Evolutionary conservation across 257 asterid species (phyloP), one percentile per base, ranked within the genome.

Genomic region (Jaltomata sinuosa): DNA sequence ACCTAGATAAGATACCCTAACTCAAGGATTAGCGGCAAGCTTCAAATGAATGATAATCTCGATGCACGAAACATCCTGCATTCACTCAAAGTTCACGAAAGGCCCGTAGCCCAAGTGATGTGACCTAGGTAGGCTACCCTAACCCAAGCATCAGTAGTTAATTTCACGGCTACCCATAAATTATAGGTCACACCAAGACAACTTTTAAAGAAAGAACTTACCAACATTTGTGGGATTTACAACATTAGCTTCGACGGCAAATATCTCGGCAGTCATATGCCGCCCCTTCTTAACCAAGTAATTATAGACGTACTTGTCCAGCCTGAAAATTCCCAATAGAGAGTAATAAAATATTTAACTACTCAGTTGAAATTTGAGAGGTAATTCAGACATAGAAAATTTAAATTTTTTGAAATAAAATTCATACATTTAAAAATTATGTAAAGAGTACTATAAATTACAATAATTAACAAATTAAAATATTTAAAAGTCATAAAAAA

Each of bases 61-160:
- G 42, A 38, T 0, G 42, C 54, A 49, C 34, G 0, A 59, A 25
- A 10, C 69, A 61, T 61, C 34, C 4, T 12, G 4, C 69, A 27
- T 61, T 27, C 19, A 61, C 36, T 11, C 50, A 45, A 11, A 45
- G 14, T 45, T 15, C 4, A 11, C 3, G 3, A 45, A 45, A 45
- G 49, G 49, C 49, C 1, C 49, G 12, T 11, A 1, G 11, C 50
- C 50, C 15, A 45, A 45, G 50, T 3, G 6, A 57, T n/a, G 25
- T 57, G 31, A 57, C 65, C 21, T 61, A 61, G 19, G 25, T 10
- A 61, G 29, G 1, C 1, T 0, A 61, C 2, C 18, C 36, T 61
- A 61, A 61, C 5, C 0, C 69, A 61, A 12, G 21, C 69, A 61
- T 8, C 0, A 0, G 0, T 61, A 25, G 1, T 18, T 59, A 61